These are phyloP conservation scores for Cryptococcus amylolentus DNA, from an alignment of 1,284 basidiomycete genomes.

Conservation along the genomic window DNA sequence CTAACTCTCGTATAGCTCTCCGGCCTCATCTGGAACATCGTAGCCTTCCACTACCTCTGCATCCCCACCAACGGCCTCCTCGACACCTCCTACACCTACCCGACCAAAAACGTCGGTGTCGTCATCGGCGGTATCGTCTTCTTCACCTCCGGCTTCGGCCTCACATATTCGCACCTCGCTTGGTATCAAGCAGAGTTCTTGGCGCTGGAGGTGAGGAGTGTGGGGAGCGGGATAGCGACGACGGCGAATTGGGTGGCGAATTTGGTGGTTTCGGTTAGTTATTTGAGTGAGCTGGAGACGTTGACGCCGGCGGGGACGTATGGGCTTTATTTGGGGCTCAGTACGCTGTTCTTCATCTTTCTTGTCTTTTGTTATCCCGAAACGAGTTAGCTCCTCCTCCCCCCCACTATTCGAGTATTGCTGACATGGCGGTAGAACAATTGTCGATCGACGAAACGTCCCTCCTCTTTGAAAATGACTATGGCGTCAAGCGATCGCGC, in stretches of 20 bases:
- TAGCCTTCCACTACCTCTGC: slow-evolving; percentile 28
- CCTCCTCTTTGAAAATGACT: slow-evolving; percentile 19
- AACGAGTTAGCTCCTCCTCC: slow-evolving; percentile 13
- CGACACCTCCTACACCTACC: slow-evolving; percentile 17
- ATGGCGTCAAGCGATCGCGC: slow-evolving; percentile 19
- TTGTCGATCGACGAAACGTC: slow-evolving; percentile 22
- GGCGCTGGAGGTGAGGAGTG: slow-evolving; percentile 37
- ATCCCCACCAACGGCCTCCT: slow-evolving; percentile 15
- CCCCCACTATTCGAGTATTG: background rate
- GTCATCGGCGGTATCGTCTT: slow-evolving; percentile 39
- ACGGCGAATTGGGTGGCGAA: slow-evolving; percentile 23
- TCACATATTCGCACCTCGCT: slow-evolving; percentile 38
- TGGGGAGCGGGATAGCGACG: slow-evolving; percentile 24
- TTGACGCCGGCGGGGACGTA: slow-evolving; percentile 19
- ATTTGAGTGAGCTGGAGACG: slow-evolving; percentile 19
- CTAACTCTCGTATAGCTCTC: slow-evolving; percentile 2
- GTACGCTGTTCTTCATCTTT: slow-evolving; percentile 17
- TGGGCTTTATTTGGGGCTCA: slow-evolving; percentile 23
- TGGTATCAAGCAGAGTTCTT: slow-evolving; percentile 44
- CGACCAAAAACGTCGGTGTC: slow-evolving; percentile 22
- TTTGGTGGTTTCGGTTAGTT: slow-evolving; percentile 23
- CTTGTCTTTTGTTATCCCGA: slow-evolving; percentile 27
- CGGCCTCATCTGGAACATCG: slow-evolving; percentile 30
- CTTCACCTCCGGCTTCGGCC: slow-evolving; percentile 39
- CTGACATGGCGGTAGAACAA: slow-evolving; percentile 6